Evolutionary conservation across 768 basidiomycete species (phyloP).

Genomic region (Collybia mongolica): DNA sequence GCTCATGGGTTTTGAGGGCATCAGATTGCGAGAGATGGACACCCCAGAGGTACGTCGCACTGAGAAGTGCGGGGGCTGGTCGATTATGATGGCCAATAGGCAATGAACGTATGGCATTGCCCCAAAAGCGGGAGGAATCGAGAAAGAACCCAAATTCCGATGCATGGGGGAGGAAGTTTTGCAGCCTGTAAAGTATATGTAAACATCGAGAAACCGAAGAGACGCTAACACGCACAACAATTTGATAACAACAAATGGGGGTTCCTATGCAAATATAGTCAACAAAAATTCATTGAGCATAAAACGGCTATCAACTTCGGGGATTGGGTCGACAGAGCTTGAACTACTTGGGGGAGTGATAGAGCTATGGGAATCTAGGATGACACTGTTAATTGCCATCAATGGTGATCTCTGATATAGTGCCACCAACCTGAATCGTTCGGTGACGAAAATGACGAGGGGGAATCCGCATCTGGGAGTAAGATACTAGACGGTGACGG

Average conservation of each 20-base stretch:
- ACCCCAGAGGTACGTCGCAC: slow-evolving; percentile 49
- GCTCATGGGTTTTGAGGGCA: slow-evolving; percentile 33
- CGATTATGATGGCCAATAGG: slow-evolving; percentile 43
- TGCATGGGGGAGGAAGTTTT: slow-evolving; percentile 56
- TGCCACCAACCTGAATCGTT: neutral
- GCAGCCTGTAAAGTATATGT: slow-evolving; percentile 35
- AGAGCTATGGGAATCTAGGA: neutral
- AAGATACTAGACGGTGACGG: slow-evolving; percentile 9
- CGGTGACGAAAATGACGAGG: slow-evolving; percentile 1
- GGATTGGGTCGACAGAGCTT: neutral
- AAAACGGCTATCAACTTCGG: neutral
- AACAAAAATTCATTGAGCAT: neutral
- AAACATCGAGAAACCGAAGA: slow-evolving; percentile 11
- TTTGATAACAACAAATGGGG: neutral
- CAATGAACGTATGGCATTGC: slow-evolving; percentile 41
- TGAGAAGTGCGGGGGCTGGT: slow-evolving; percentile 46
- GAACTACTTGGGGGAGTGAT: neutral
- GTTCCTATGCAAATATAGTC: neutral
- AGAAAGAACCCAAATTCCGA: slow-evolving; percentile 67
- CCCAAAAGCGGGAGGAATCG: slow-evolving; percentile 41
- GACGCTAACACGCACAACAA: neutral
- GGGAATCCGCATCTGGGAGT: neutral
- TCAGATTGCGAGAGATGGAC: slow-evolving; percentile 41
- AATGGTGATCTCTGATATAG: neutral
- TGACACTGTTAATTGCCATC: neutral